phyloP scores from a whole-genome alignment of 495 filamentous ascomycete genomes.

The Bombardia bombarda region DNA sequence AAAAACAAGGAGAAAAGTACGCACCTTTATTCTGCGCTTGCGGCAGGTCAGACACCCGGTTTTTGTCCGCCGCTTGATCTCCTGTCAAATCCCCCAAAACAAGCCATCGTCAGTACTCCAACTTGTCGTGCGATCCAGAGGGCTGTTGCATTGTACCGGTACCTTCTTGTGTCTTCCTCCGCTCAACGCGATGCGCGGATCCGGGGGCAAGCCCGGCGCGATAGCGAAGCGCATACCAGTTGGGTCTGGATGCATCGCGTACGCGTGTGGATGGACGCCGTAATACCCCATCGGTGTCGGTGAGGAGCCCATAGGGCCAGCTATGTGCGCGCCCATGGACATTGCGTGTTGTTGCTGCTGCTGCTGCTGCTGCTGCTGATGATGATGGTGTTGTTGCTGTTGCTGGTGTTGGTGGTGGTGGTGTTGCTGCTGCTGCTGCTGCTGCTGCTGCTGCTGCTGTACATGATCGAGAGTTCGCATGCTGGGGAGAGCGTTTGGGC shows the following conservation, averaged over 20 bases:
- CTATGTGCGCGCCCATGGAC: conserved; percentile 28
- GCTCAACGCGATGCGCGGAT: conserved; percentile 59
- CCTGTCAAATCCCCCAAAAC: conserved; percentile 36
- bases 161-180: conserved; percentile 86
- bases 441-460: conserved; percentile 33
- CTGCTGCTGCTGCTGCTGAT: conserved; percentile 23
- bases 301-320: conserved; percentile 23
- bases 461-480: conserved; percentile 51
- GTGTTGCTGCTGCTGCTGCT: conserved; percentile 35
- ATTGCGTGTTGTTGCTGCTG: conserved; percentile 23
- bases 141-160: conserved; percentile 14
- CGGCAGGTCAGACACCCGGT: conserved; percentile 96
- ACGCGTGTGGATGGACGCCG: conserved; percentile 34
- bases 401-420: conserved; percentile 34
- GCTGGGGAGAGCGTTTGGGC: conserved; percentile 54
- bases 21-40: conserved; percentile 96
- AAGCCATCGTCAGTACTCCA: conserved; percentile 14
- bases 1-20: conserved; percentile 24
- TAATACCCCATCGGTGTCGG: conserved; percentile 30
- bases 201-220: conserved; percentile 37
- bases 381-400: conserved; percentile 35
- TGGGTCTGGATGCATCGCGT: conserved; percentile 23
- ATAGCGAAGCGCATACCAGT: conserved; percentile 50
- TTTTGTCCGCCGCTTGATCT: conserved; percentile 97
- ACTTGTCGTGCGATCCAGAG: not conserved